Evolutionary conservation across 441 rosid genomes (phyloP).

Genomic region (Jatropha multifida): DNA sequence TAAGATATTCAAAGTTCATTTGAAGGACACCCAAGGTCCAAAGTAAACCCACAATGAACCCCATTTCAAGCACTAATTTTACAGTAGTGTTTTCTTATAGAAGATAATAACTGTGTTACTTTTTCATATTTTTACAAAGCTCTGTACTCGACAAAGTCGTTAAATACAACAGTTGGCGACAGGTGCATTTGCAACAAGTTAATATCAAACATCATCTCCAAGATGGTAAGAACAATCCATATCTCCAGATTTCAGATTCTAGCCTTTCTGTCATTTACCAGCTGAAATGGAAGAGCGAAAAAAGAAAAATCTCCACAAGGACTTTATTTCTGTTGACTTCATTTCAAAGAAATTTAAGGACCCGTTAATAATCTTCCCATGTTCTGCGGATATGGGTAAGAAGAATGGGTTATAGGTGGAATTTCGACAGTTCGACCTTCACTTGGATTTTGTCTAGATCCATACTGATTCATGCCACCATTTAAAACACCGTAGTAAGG

Average conservation of each 20-base stretch:
- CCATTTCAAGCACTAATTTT: conserved; percentile 35
- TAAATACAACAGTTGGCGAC: conserved; percentile 20
- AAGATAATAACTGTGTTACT: conserved; percentile 28
- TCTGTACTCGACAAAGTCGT: conserved; percentile 18
- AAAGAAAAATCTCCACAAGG: conserved; percentile 20
- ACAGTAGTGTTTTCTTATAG: conserved; percentile 28
- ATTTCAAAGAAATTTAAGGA: conserved; percentile 43
- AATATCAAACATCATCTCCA: conserved; percentile 20
- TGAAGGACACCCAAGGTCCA: not conserved
- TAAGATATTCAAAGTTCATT: not conserved
- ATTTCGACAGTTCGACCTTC: conserved; percentile 48
- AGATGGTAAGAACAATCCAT: conserved; percentile 20
- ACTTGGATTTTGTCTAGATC: conserved; percentile 44
- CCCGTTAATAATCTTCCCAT: conserved; percentile 73
- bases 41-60: conserved; percentile 23
- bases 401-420: conserved; percentile 49
- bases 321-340: conserved; percentile 22
- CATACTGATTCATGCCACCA: conserved; percentile 50
- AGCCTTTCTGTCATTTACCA: conserved; percentile 21
- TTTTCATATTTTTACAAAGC: conserved; percentile 39
- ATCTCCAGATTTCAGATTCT: conserved; percentile 24
- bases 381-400: conserved; percentile 65
- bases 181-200: conserved; percentile 5
- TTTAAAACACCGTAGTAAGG: conserved; percentile 54
- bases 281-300: conserved; percentile 21